A percentile compares a stretch with the other conserved stretches of the same genome.
phyloP scores from a whole-genome alignment of 768 basidiomycete genomes.

The Suillus paluster region DNA sequence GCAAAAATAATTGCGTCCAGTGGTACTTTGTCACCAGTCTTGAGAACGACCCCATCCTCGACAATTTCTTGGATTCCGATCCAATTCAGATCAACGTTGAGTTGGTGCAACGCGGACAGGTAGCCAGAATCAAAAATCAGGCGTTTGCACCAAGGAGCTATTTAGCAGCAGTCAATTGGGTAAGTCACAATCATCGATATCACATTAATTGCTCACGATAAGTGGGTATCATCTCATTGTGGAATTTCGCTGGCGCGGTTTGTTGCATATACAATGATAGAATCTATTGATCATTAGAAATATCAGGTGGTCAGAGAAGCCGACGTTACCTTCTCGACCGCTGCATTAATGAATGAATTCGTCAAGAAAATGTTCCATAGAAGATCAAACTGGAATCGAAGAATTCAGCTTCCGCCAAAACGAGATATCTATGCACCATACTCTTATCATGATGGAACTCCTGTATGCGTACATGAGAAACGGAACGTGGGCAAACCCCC shows the following conservation, averaged over 20 bases:
- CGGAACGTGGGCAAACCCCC: slow-evolving; percentile 56
- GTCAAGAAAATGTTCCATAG: slow-evolving; percentile 43
- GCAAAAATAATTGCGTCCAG: slow-evolving; percentile 63
- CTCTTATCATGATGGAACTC: slow-evolving; percentile 50
- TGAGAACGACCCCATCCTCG: slow-evolving; percentile 52
- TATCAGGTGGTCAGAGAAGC: slow-evolving; percentile 4
- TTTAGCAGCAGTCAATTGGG: neutral
- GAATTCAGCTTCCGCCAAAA: neutral
- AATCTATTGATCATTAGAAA: slow-evolving; percentile 35
- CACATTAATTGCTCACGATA: slow-evolving; percentile 45
- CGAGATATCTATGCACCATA: slow-evolving; percentile 24
- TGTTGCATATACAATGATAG: slow-evolving; percentile 48
- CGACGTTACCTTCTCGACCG: slow-evolving; percentile 37
- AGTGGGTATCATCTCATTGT: slow-evolving; percentile 50
- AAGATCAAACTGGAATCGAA: slow-evolving; percentile 16
- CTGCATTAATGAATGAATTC: slow-evolving; percentile 36
- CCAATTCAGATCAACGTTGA: slow-evolving; percentile 58
- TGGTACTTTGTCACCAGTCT: slow-evolving; percentile 51
- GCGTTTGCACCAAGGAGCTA: slow-evolving; percentile 63
- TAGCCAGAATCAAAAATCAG: slow-evolving; percentile 65
- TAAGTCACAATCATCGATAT: neutral
- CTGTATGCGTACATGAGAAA: slow-evolving; percentile 52
- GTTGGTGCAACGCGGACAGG: slow-evolving; percentile 50
- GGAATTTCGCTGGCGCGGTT: slow-evolving; percentile 51
- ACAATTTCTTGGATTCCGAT: slow-evolving; percentile 51